Conservation (phyloP, 164 flowering plant species). For the Piper betle region DNA sequence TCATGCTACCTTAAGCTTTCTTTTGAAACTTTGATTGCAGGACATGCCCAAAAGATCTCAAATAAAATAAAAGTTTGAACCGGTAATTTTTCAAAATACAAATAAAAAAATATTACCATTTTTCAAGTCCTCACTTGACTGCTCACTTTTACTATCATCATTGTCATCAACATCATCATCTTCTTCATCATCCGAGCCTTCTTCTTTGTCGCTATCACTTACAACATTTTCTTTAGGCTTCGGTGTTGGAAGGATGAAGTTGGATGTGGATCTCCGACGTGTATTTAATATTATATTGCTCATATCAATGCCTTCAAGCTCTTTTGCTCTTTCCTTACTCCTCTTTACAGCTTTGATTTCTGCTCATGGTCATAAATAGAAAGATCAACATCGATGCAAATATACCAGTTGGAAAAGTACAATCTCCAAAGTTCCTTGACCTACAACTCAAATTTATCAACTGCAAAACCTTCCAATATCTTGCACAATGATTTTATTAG, state of each 20-base stretch:
- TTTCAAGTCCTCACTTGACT: slow-evolving; percentile 23
- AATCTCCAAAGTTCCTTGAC: too few species aligned
- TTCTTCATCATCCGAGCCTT: slow-evolving; percentile 20
- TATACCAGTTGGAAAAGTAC: too few species aligned
- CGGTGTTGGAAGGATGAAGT: slow-evolving; percentile 41
- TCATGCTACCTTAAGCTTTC: too few species aligned
- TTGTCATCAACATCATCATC: slow-evolving; percentile 32
- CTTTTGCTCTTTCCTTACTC: slow-evolving; percentile 75
- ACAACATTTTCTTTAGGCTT: slow-evolving; percentile 40
- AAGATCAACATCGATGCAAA: too few species aligned
- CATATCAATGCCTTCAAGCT: slow-evolving; percentile 92
- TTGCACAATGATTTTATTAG: too few species aligned
- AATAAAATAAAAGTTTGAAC: too few species aligned
- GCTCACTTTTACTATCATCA: slow-evolving; percentile 21
- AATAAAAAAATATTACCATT: slow-evolving; percentile 25
- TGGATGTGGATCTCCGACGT: slow-evolving; percentile 60
- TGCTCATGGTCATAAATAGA: slow-evolving; percentile 13
- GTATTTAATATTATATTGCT: slow-evolving; percentile 78
- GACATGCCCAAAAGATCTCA: neutral
- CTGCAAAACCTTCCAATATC: too few species aligned
- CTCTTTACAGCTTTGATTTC: slow-evolving; percentile 72
- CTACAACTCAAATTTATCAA: too few species aligned
- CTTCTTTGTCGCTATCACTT: slow-evolving; percentile 30
- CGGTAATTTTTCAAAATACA: neutral
- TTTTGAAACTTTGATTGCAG: too few species aligned